Evolutionary conservation across 495 filamentous ascomycete genomes (phyloP).

Genomic region (Durotheca rogersii): DNA sequence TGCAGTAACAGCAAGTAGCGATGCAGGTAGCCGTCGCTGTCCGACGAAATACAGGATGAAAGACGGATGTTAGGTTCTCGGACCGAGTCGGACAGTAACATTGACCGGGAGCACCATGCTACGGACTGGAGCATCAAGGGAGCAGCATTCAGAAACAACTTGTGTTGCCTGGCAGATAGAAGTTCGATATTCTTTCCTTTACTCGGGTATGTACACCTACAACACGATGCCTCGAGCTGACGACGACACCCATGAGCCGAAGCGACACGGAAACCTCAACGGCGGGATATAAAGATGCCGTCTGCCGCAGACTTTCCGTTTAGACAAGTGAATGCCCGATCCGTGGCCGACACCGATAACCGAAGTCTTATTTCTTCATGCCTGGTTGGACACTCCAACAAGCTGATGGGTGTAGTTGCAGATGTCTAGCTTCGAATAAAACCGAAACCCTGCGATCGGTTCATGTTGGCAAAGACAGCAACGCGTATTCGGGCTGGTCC

Average conservation of each 20-base stretch:
- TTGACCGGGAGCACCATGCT: no score
- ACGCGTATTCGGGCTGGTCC: no score
- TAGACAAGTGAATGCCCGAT: conserved; percentile 24
- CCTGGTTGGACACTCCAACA: not conserved
- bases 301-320: conserved; percentile 18
- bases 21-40: conserved; percentile 29
- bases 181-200: not conserved
- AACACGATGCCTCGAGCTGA: not conserved
- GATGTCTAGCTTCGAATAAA: conserved; percentile 11
- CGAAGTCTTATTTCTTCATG: conserved; percentile 3
- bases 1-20: conserved; percentile 25
- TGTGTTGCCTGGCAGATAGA: not conserved
- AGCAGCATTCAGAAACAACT: no score
- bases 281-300: conserved; percentile 21
- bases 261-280: not conserved
- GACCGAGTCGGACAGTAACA: not conserved
- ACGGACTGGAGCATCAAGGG: not conserved
- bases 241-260: no score
- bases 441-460: conserved; percentile 16
- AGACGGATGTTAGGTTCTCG: conserved; percentile 5
- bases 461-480: no score
- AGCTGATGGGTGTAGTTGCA: conserved; percentile 20
- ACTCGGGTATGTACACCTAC: no score
- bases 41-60: conserved; percentile 14
- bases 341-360: conserved; percentile 6